Evolutionary conservation across 2,329 filamentous ascomycete genomes (phyloP).

Genomic region (Colletotrichum orbiculare): DNA sequence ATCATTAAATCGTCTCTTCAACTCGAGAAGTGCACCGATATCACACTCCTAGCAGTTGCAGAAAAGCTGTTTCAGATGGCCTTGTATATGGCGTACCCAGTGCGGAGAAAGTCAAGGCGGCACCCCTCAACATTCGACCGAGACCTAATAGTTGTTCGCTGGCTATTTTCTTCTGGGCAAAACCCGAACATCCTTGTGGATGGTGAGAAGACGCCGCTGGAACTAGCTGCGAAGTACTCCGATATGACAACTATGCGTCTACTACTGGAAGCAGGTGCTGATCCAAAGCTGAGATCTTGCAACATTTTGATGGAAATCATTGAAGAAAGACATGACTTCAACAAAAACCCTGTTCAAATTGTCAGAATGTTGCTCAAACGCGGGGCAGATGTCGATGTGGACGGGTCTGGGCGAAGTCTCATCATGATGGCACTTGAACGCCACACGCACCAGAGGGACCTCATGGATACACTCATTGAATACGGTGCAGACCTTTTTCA

Average conservation of each 20-base stretch:
- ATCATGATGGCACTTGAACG: too few relatives aligned
- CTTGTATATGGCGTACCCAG: not conserved
- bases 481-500: not conserved
- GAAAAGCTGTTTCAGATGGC: slow-evolving; percentile 5
- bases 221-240: not conserved
- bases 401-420: too few relatives aligned
- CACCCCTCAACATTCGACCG: not conserved
- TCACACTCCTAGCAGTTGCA: not conserved
- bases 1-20: not conserved
- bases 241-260: not conserved
- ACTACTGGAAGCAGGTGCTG: slow-evolving; percentile 1
- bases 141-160: not conserved
- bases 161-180: slow-evolving; percentile 7
- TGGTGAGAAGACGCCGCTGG: not conserved
- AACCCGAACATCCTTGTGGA: not conserved
- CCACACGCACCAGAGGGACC: too few relatives aligned
- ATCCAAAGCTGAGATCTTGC: not conserved
- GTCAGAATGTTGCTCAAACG: not conserved
- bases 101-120: not conserved
- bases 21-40: not conserved
- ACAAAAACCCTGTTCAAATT: not conserved
- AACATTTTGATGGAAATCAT: not conserved
- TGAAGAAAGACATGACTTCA: too few relatives aligned
- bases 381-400: too few relatives aligned
- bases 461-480: too few relatives aligned